A percentile compares a stretch with the other conserved stretches of the same genome.
These are phyloP conservation scores for Fomitopsis serialis DNA, from an alignment of 768 basidiomycete genomes.

Conservation along the genomic window DNA sequence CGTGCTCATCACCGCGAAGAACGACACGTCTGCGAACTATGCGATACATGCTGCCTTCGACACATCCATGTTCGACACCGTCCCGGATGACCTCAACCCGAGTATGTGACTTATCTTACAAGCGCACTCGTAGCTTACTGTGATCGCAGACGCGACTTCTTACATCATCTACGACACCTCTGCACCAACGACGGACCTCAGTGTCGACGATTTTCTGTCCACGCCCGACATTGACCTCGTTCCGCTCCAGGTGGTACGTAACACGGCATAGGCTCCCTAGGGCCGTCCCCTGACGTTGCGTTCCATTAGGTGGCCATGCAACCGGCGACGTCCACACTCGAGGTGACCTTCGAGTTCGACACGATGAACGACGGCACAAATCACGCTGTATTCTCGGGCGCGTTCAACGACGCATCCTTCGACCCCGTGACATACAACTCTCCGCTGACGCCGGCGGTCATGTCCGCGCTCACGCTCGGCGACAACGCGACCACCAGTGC, in stretches of 20 bases:
- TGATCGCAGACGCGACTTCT: constrained; percentile 65
- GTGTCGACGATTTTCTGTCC: constrained; percentile 51
- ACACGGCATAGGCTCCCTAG: no score
- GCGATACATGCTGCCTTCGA: constrained; percentile 91
- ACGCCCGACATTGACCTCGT: constrained; percentile 66
- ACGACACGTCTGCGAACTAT: constrained; percentile 79
- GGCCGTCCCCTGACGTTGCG: neutral
- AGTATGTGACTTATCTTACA: constrained; percentile 42
- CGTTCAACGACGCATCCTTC: constrained; percentile 66
- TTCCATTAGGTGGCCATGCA: constrained; percentile 35
- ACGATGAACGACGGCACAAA: constrained; percentile 87
- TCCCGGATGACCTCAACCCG: constrained; percentile 67
- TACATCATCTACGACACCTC: constrained; percentile 69
- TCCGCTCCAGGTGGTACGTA: constrained; percentile 39
- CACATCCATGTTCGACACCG: constrained; percentile 78
- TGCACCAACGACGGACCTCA: constrained; percentile 43
- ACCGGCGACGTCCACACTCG: constrained; percentile 49
- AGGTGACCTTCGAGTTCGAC: constrained; percentile 72
- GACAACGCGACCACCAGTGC: constrained; percentile 54
- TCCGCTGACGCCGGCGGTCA: constrained; percentile 69
- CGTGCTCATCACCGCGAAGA: constrained; percentile 84
- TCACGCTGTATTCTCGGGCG: constrained; percentile 62
- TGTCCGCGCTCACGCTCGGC: constrained; percentile 76
- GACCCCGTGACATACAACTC: constrained; percentile 61
- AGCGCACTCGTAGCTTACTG: neutral